A percentile compares a stretch with the other conserved stretches of the same genome.
Conservation (phyloP, 2,329 filamentous ascomycete species). For the Chaetomium sp. region DNA sequence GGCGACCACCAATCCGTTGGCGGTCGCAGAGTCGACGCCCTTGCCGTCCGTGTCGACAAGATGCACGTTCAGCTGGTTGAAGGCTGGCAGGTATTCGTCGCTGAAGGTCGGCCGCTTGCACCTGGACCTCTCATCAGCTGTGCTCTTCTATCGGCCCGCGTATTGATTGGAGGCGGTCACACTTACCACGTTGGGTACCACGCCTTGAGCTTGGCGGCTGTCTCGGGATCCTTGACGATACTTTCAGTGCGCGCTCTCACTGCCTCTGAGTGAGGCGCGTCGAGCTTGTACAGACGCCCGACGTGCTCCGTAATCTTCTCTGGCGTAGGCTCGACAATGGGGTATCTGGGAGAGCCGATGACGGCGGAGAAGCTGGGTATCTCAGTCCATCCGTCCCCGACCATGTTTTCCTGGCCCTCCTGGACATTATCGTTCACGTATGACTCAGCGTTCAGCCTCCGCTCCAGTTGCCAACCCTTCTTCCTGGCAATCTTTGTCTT, state of each 20-base stretch:
- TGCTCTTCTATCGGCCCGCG: neutral
- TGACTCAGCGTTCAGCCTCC: slow-evolving; percentile 49
- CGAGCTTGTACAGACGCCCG: slow-evolving; percentile 43
- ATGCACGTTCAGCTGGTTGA: slow-evolving; percentile 61
- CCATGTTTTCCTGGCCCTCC: slow-evolving; percentile 45
- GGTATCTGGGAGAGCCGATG: slow-evolving; percentile 38
- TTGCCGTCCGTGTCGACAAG: slow-evolving; percentile 62
- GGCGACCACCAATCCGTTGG: slow-evolving; percentile 50
- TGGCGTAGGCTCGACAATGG: slow-evolving; percentile 39
- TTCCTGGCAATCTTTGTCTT: slow-evolving; percentile 32
- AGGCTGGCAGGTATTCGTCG: slow-evolving; percentile 59
- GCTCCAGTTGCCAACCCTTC: slow-evolving; percentile 53
- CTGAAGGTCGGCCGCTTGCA: slow-evolving; percentile 67
- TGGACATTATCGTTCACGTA: slow-evolving; percentile 41
- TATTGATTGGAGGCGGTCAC: neutral
- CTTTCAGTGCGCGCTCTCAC: slow-evolving; percentile 52
- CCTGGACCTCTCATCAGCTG: slow-evolving; percentile 10
- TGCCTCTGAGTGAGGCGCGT: slow-evolving; percentile 46
- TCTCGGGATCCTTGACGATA: slow-evolving; percentile 55
- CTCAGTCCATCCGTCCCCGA: slow-evolving; percentile 53
- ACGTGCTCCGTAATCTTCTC: slow-evolving; percentile 44
- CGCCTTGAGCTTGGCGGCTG: slow-evolving; percentile 56
- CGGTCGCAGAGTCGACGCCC: slow-evolving; percentile 51
- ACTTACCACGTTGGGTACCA: slow-evolving; percentile 58
- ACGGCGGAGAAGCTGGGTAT: slow-evolving; percentile 45